Evolutionary conservation across 2,329 filamentous ascomycete species (phyloP).

Genomic region (Phialocephala sp.): DNA sequence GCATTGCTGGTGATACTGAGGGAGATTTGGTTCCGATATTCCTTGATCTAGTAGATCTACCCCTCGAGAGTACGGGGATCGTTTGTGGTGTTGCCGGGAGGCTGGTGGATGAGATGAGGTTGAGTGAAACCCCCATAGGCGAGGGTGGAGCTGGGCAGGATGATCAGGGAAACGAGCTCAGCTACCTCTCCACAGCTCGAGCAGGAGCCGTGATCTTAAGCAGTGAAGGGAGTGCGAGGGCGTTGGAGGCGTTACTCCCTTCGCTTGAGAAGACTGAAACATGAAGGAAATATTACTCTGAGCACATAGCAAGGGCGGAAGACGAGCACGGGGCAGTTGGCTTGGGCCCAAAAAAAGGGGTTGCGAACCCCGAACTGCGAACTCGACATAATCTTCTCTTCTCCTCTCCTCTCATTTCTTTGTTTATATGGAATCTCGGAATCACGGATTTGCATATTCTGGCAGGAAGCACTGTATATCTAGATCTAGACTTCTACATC

Average conservation of each 20-base stretch:
- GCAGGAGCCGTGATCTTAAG: slow-evolving; percentile 89
- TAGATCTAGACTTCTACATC: too few relatives aligned
- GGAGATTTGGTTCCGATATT: slow-evolving; percentile 84
- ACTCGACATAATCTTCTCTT: too few relatives aligned
- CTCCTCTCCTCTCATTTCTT: too few relatives aligned
- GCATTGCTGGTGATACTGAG: slow-evolving; percentile 76
- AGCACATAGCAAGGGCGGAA: too few relatives aligned
- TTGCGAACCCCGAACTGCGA: too few relatives aligned
- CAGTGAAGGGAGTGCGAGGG: slow-evolving; percentile 73
- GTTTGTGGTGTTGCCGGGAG: slow-evolving; percentile 91
- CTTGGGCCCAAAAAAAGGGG: too few relatives aligned
- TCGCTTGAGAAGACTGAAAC: slow-evolving; percentile 29
- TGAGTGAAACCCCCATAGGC: slow-evolving; percentile 49
- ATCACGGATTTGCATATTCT: too few relatives aligned
- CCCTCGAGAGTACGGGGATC: slow-evolving; percentile 89
- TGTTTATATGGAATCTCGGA: too few relatives aligned
- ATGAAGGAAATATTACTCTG: neutral
- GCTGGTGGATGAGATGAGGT: slow-evolving; percentile 73
- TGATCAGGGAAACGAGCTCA: slow-evolving; percentile 67
- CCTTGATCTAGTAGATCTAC: slow-evolving; percentile 79
- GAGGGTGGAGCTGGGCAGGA: neutral
- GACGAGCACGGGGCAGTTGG: too few relatives aligned
- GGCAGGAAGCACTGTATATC: too few relatives aligned
- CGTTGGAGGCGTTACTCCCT: slow-evolving; percentile 70
- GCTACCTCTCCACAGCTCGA: slow-evolving; percentile 86